Percentiles rank a stretch among this genome's conserved stretches.
Conservation (phyloP, 345 rosid genomes). For the Camelina laxa region DNA sequence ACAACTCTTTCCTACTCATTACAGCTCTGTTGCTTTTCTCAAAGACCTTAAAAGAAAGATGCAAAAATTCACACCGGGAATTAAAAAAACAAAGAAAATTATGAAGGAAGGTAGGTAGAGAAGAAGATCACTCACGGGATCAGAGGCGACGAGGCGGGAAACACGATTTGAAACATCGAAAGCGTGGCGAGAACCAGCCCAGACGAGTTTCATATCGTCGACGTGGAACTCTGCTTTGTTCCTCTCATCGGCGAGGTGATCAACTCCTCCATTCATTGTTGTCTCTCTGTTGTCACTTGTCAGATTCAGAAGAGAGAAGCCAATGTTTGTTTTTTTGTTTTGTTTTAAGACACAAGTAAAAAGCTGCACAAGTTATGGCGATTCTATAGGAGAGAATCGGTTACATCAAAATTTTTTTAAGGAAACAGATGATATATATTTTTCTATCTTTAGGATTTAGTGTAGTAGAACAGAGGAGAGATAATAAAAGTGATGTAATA, state of each 20-base stretch:
- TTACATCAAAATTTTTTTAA: too few relatives aligned
- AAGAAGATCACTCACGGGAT: slow-evolving; percentile 58
- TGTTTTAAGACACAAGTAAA: background rate
- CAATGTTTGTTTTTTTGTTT: background rate
- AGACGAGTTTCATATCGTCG: slow-evolving; percentile 79
- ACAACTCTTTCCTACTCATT: slow-evolving; percentile 79
- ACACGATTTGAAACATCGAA: slow-evolving; percentile 72
- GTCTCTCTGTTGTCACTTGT: too few relatives aligned
- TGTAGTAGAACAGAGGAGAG: background rate
- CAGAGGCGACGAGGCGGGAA: slow-evolving; percentile 81
- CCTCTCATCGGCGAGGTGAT: slow-evolving; percentile 71
- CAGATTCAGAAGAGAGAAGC: background rate
- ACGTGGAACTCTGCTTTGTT: slow-evolving; percentile 77
- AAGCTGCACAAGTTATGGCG: background rate
- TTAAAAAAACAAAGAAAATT: background rate
- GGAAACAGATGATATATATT: background rate
- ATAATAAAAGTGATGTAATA: too few relatives aligned
- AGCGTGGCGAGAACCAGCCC: slow-evolving; percentile 84
- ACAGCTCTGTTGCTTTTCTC: slow-evolving; percentile 67
- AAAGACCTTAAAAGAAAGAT: slow-evolving; percentile 56
- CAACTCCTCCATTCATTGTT: slow-evolving; percentile 51
- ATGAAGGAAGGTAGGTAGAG: background rate
- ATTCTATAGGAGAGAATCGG: background rate
- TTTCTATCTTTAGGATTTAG: background rate
- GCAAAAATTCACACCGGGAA: background rate